Conservation (phyloP, 495 filamentous ascomycete species). For the Hyaloscypha hepaticicola region DNA sequence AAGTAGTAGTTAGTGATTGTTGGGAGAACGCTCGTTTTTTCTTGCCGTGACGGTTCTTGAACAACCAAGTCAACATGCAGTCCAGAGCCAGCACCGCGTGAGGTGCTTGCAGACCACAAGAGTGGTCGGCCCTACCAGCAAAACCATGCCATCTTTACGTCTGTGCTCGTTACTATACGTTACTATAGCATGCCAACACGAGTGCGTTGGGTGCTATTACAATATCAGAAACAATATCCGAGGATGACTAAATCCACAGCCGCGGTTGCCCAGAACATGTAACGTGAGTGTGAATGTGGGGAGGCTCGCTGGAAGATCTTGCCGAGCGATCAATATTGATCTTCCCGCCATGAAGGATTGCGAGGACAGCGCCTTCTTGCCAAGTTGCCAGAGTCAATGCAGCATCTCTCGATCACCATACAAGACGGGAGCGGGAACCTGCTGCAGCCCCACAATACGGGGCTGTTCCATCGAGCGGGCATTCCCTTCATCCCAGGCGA, state of each 20-base stretch:
- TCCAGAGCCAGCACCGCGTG: not conserved
- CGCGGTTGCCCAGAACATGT: not conserved
- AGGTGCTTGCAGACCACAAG: not conserved
- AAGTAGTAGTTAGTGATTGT: not conserved
- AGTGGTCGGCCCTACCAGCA: not conserved
- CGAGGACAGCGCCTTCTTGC: not conserved
- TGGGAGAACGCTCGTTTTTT: not conserved
- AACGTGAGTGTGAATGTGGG: not conserved
- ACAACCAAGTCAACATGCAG: not conserved
- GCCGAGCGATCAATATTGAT: not conserved
- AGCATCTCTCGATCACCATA: not conserved
- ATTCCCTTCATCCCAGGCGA: constrained; percentile 7
- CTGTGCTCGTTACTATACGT: not conserved
- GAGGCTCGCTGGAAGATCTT: not conserved
- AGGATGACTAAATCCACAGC: not conserved
- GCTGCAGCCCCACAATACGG: constrained; percentile 14
- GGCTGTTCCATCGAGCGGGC: constrained; percentile 8
- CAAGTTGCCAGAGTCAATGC: not conserved
- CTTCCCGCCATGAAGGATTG: not conserved
- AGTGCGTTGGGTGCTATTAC: not conserved
- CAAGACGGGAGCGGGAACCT: constrained; percentile 20
- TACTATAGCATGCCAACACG: not conserved
- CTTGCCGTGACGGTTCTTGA: not conserved
- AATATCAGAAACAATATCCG: not conserved
- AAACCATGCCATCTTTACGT: not conserved